These are phyloP conservation scores for Aspergillus taichungensis DNA, from an alignment of 495 filamentous ascomycete species.

Conservation along the genomic window DNA sequence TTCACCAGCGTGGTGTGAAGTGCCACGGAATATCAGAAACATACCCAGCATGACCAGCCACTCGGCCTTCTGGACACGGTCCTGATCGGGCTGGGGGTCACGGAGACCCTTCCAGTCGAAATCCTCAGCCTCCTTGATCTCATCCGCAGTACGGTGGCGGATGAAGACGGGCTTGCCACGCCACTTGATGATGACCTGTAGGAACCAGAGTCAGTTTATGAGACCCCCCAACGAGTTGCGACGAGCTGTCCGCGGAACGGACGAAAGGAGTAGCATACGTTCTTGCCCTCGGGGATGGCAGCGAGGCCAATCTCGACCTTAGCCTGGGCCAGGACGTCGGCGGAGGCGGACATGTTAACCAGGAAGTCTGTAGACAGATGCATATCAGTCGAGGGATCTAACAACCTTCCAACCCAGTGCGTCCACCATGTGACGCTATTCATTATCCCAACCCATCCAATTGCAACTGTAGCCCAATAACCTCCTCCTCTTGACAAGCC, in stretches of 20 bases:
- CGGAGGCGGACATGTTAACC: slow-evolving; percentile 98
- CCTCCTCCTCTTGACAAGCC: not conserved
- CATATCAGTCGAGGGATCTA: slow-evolving; percentile 11
- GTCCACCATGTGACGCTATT: not conserved
- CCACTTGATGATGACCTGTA: slow-evolving; percentile 98
- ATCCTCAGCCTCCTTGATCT: slow-evolving; percentile 78
- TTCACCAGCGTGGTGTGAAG: not conserved
- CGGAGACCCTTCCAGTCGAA: slow-evolving; percentile 69
- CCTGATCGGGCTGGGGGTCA: slow-evolving; percentile 83
- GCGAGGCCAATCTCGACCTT: slow-evolving; percentile 96
- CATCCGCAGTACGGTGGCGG: slow-evolving; percentile 86
- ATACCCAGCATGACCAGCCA: slow-evolving; percentile 98
- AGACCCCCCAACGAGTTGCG: not conserved
- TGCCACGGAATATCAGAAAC: slow-evolving; percentile 11
- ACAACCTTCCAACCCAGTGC: not conserved
- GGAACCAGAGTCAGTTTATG: slow-evolving; percentile 7
- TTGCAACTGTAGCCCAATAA: not conserved
- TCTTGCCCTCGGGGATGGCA: slow-evolving; percentile 97
- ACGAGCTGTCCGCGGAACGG: not conserved
- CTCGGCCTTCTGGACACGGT: slow-evolving; percentile 95
- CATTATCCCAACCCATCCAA: not conserved
- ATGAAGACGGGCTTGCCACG: slow-evolving; percentile 99
- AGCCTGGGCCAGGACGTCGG: slow-evolving; percentile 96
- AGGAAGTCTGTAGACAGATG: slow-evolving; percentile 70
- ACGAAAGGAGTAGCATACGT: slow-evolving; percentile 48